Evolutionary conservation across 345 rosid genomes (phyloP), one percentile per base, ranked within the genome.

Genomic region (Dovyalis caffra): DNA sequence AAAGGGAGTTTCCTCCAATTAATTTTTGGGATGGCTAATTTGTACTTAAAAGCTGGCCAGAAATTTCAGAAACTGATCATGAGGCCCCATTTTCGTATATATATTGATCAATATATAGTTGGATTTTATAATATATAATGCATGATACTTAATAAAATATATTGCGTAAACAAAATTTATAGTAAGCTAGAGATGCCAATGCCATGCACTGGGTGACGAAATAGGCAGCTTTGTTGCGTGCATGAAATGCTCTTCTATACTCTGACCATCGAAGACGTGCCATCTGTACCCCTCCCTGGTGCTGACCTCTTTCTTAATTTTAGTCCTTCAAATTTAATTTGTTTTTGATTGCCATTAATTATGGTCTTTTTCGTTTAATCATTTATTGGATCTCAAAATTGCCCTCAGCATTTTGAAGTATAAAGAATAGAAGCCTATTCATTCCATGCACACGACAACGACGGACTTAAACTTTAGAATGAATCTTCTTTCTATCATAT

Each of bases 161-260:
- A 62, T 51, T 61, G 33, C 63, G 73, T 56, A 37, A 77, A 58
- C 29, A 56, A 28, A 25, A 66, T 53, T 47, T 9, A 18, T 14
- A 29, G 16, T 6, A 71, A 5, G 0, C 0, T 21, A 0, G 63
- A 11, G 40, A 63, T 64, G 57, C 20, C 64, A n/a, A 5, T 38
- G 14, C 80, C 79, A 83, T 81, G 86, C 83, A 79, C 40, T 45
- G 62, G 47, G 70, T 77, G 88, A 83, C 85, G 85, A 74, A 74
- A 73, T 14, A 53, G 70, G 35, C 5, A 1, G 60, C 5, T 2
- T n/a, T 49, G 80, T 87, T 85, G 87, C 91, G 86, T 86, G 91
- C 87, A 84, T 82, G 90, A 83, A 51, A 71, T 71, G 80, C 28
- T 66, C 64, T 58, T 75, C 76, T 32, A 31, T 29, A 0, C 75